Conservation (phyloP, 2,329 filamentous ascomycete species). For the Neobulgaria alba region DNA sequence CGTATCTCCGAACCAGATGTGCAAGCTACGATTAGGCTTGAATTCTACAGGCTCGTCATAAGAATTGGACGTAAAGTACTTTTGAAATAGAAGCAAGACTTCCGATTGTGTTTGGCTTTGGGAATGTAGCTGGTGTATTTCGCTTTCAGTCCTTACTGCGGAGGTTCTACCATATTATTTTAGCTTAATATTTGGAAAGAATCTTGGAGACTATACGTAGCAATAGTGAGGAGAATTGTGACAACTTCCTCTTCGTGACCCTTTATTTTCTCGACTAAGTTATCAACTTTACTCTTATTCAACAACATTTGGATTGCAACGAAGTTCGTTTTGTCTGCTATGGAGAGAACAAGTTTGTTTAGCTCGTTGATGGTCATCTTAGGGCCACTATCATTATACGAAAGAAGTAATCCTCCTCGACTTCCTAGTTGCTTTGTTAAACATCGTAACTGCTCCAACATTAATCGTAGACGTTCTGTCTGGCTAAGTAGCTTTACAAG, state of each 20-base stretch:
- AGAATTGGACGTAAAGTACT: not conserved
- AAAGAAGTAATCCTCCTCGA: not conserved
- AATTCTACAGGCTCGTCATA: not conserved
- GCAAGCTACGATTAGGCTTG: not conserved
- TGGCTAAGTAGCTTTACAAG: constrained; percentile 4
- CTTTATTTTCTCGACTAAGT: constrained; percentile 2
- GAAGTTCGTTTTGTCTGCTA: constrained; percentile 3
- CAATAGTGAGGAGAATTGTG: constrained; percentile 3
- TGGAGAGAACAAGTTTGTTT: constrained; percentile 2
- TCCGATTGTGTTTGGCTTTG: not conserved
- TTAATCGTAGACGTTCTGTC: constrained; percentile 3
- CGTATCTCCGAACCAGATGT: constrained; percentile 5
- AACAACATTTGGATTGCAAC: constrained; percentile 3
- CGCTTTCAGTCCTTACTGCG: constrained; percentile 3
- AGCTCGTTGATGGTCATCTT: constrained; percentile 4
- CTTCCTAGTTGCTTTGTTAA: constrained; percentile 1
- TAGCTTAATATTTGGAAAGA: not conserved
- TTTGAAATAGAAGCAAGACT: not conserved
- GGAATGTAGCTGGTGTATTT: constrained; percentile 1
- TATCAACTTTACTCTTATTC: constrained; percentile 4
- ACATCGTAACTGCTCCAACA: constrained; percentile 4
- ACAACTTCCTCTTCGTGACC: constrained; percentile 4
- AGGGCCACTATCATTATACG: constrained; percentile 1
- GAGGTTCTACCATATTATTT: not conserved
- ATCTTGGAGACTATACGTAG: constrained; percentile 2